Evolutionary conservation across 148 eudicot species (phyloP).

Genomic region (Rhododendron vialii): DNA sequence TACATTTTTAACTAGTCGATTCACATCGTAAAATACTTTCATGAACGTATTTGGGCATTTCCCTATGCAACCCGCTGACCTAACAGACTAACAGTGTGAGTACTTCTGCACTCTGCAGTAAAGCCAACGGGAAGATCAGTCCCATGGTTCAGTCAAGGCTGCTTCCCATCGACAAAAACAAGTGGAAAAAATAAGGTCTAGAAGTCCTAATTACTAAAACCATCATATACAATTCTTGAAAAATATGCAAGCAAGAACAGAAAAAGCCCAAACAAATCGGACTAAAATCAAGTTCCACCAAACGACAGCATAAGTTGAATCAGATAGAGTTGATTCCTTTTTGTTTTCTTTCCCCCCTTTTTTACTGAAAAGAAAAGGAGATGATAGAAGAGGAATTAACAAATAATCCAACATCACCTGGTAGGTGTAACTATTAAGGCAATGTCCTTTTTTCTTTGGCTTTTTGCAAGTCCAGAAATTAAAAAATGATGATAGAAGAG

Average conservation of each 20-base stretch:
- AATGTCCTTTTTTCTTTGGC: neutral
- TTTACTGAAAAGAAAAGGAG: neutral
- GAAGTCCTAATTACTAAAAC: neutral
- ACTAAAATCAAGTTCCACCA: neutral
- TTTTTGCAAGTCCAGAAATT: no score
- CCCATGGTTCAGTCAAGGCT: neutral
- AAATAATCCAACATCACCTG: neutral
- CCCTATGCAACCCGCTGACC: neutral
- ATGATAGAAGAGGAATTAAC: neutral
- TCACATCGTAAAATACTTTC: neutral
- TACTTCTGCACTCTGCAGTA: neutral
- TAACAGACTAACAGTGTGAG: neutral
- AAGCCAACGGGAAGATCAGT: neutral
- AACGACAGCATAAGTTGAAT: neutral
- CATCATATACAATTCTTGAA: neutral
- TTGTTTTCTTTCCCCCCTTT: no score
- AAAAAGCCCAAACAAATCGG: neutral
- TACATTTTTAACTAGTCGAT: neutral
- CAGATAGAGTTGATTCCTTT: neutral
- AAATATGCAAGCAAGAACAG: neutral
- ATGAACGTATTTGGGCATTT: neutral
- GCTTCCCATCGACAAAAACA: neutral
- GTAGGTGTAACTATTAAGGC: neutral
- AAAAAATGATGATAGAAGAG: no score
- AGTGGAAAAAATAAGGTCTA: neutral